These are phyloP conservation scores for Xylaria bambusicola DNA, from an alignment of 495 filamentous ascomycete genomes.

Conservation along the genomic window DNA sequence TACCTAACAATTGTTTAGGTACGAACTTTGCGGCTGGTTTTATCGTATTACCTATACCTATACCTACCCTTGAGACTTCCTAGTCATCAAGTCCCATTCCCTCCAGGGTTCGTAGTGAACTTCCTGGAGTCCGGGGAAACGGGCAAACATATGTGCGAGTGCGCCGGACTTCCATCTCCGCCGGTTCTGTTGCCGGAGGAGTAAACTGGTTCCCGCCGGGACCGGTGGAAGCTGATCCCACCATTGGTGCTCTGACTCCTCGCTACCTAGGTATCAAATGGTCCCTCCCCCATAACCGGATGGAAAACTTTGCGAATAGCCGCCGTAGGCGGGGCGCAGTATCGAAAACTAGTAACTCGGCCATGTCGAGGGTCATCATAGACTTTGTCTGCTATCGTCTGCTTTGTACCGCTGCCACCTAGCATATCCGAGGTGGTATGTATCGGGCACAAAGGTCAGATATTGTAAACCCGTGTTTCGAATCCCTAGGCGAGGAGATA, in stretches of 20 bases:
- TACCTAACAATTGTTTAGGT: too few relatives aligned
- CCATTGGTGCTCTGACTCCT: constrained; percentile 30
- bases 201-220: constrained; percentile 34
- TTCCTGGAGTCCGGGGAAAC: constrained; percentile 37
- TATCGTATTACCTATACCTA: too few relatives aligned
- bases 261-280: constrained; percentile 28
- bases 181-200: constrained; percentile 39
- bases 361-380: constrained; percentile 31
- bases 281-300: constrained; percentile 25
- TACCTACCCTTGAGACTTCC: too few relatives aligned
- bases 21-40: too few relatives aligned
- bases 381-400: constrained; percentile 26
- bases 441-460: constrained; percentile 35
- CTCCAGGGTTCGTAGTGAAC: constrained; percentile 40
- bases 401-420: constrained; percentile 15
- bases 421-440: constrained; percentile 26
- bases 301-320: constrained; percentile 32
- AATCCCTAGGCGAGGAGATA: constrained; percentile 42
- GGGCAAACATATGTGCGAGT: constrained; percentile 35
- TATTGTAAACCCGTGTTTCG: constrained; percentile 40
- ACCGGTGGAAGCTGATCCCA: constrained; percentile 36
- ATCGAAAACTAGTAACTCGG: constrained; percentile 32
- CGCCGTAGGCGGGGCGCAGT: constrained; percentile 21
- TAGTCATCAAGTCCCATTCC: constrained; percentile 24
- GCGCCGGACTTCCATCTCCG: constrained; percentile 34